Evolutionary conservation across 176 grass and related monocot species (phyloP), one percentile per base, ranked within the genome.

Genomic region (Zizania latifolia): DNA sequence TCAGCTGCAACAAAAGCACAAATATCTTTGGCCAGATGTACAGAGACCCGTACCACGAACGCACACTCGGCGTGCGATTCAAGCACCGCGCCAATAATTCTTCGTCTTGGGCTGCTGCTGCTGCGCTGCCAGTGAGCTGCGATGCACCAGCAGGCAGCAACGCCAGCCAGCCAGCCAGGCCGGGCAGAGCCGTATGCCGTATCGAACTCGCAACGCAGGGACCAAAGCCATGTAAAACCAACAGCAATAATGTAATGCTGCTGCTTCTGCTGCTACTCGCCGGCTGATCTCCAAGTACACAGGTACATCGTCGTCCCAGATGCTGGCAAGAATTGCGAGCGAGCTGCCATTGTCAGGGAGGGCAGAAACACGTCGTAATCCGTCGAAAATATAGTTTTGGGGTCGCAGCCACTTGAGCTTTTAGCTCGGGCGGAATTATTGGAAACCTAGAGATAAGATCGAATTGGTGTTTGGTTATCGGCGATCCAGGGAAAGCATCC

Each of bases 71-170:
- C 85, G 85, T 87, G 30, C 15, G 85, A 87, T 87, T 78, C 8
- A 72, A 82, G 85, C 78, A 9, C 82, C 40, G 43, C 11, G 78
- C 48, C 79, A 87, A 87, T 88, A 80, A 84, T 88, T 79, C 81
- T 11, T 26, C 64, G 32, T 29, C 23, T 57, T 71, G 56, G 17
- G 19, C 17, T 51, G 24, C 62, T 30, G 35, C 21, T 63, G 77
- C 71, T 31, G 19, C 16, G 85, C 85, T 88, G 80, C 80, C 68
- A 37, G 33, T 88, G 86, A 88, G 86, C 86, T 88, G 86, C 86
- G 50, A 70, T n/a, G 86, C 81, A 84, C 76, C 76, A 44, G 23
- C 36, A n/a, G n/a, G n/a, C n/a, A n/a, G n/a, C n/a, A n/a, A n/a
- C n/a, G n/a, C n/a, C n/a, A n/a, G n/a, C n/a, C n/a, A n/a, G 67